Base-by-base conservation (phyloP, 139 green algal genomes). In the Chlorella sp. region DNA sequence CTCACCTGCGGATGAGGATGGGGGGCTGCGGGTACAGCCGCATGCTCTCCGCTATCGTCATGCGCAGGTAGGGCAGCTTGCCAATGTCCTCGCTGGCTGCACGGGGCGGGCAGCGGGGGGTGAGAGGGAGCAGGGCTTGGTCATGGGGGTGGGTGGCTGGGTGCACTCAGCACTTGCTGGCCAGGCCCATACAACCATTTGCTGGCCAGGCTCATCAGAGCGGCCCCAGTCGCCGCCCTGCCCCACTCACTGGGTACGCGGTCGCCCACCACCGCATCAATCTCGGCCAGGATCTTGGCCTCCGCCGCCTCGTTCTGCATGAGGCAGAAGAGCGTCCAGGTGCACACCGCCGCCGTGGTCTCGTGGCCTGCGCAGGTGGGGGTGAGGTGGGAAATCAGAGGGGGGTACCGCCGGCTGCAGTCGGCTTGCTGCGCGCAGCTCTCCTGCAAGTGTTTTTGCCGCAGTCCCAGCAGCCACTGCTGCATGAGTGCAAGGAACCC, bases 21-120 rank as follows among this genome's bases (percentile, higher is more conserved):
- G 97, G 97, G 9, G 97, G 97, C 91, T 99, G 96, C 4, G 97
- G 97, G 89, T 99, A 99, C 47, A 99, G 74, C 44, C 97, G 88
- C 82, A 99, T 91, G 11, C 93, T 94, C 93, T 99, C 97, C 16
- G 94, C 93, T 30, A 99, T 80, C 7, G 78, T 84, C 5, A 89
- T 88, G 55, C 92, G 87, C 32, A 94, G 79, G 89, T 95, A 96
- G 16, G 89, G 87, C 85, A 98, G 64, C 25, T 82, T 72, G 41
- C 84, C 86, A 44, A 98, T 91, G 82, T 97, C 91, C 3, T 93
- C 93, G 34, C 97, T 70, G 39, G 74, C 93, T 95, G 89, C 75
- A 32, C 2, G 44, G 34, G 28, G 23, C 26, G 63, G 0, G n/a
- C 38, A 57, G 56, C 7, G 20, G n/a, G n/a, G 12, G 4, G 20